Percentiles rank a stretch among this genome's conserved stretches.
phyloP scores from a whole-genome alignment of 345 rosid genomes.

The Salix udensis region DNA sequence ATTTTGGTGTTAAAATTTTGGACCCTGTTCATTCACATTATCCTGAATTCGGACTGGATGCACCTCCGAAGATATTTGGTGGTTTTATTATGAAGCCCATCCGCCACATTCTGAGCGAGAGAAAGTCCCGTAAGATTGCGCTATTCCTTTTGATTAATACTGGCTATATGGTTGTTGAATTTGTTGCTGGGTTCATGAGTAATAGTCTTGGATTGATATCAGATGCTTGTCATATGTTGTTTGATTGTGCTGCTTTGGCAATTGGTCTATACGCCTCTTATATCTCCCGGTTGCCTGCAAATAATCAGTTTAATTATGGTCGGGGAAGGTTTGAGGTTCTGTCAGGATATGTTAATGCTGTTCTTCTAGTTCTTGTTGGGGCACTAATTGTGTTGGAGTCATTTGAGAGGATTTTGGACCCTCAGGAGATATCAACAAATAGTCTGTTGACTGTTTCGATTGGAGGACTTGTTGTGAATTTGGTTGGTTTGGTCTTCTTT shows the following conservation, averaged over 20 bases:
- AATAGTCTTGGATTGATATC: constrained; percentile 96
- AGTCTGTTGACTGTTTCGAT: constrained; percentile 80
- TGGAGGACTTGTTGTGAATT: constrained; percentile 87
- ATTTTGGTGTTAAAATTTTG: constrained; percentile 64
- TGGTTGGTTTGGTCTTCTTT: constrained; percentile 83
- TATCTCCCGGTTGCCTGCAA: constrained; percentile 85
- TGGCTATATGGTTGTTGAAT: constrained; percentile 88
- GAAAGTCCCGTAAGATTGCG: constrained; percentile 92
- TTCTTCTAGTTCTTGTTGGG: constrained; percentile 81
- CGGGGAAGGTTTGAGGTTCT: constrained; percentile 93
- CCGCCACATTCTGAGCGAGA: constrained; percentile 82
- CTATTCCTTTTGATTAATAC: constrained; percentile 84
- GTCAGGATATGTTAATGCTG: constrained; percentile 92
- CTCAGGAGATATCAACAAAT: constrained; percentile 84
- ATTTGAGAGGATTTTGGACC: constrained; percentile 91
- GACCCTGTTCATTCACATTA: constrained; percentile 48
- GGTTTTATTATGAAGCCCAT: constrained; percentile 63
- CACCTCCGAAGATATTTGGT: constrained; percentile 49
- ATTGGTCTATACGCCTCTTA: constrained; percentile 91
- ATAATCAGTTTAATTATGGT: constrained; percentile 86
- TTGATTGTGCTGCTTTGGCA: constrained; percentile 97
- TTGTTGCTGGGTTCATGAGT: constrained; percentile 90
- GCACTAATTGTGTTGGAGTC: constrained; percentile 90
- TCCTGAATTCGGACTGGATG: constrained; percentile 57
- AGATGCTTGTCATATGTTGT: constrained; percentile 96